A percentile compares a stretch with the other conserved stretches of the same genome.
phyloP scores from a whole-genome alignment of 2,329 filamentous ascomycete species.

The Fusarium sp. region DNA sequence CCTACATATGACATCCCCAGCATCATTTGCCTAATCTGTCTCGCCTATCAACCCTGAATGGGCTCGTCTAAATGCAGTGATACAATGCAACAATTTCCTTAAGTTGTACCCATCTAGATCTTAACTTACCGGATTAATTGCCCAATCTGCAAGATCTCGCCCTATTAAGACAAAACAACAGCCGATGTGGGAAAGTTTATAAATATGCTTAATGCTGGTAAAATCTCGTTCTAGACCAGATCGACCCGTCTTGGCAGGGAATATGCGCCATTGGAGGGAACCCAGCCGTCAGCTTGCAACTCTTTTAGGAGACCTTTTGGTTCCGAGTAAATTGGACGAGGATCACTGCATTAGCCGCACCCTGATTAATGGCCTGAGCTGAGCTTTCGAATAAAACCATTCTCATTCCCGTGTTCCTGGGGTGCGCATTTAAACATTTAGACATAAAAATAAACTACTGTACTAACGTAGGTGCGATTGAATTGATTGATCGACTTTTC shows the following conservation, averaged over 20 bases:
- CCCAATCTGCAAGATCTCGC: constrained; percentile 5
- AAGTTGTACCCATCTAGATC: neutral
- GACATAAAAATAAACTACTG: constrained; percentile 17
- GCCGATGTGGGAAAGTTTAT: neutral
- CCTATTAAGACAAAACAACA: neutral
- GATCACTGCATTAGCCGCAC: constrained; percentile 1
- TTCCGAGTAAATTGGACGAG: constrained; percentile 21
- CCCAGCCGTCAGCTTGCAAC: constrained; percentile 15
- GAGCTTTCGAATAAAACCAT: neutral
- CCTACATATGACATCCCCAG: neutral
- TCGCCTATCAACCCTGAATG: neutral
- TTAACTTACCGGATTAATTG: constrained; percentile 10
- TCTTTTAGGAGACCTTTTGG: constrained; percentile 13
- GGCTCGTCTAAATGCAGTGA: neutral
- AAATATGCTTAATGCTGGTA: constrained; percentile 19
- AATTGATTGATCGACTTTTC: constrained; percentile 1
- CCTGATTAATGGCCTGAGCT: neutral
- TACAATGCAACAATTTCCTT: neutral
- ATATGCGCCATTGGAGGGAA: constrained; percentile 3
- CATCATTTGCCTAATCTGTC: constrained; percentile 1
- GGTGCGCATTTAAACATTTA: neutral
- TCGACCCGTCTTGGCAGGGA: constrained; percentile 21
- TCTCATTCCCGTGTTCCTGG: neutral
- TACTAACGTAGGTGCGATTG: too few species aligned
- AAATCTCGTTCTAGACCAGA: constrained; percentile 21